Evolutionary conservation across 306 rosid genomes (phyloP).

Genomic region (Lithocarpus polystachyus): DNA sequence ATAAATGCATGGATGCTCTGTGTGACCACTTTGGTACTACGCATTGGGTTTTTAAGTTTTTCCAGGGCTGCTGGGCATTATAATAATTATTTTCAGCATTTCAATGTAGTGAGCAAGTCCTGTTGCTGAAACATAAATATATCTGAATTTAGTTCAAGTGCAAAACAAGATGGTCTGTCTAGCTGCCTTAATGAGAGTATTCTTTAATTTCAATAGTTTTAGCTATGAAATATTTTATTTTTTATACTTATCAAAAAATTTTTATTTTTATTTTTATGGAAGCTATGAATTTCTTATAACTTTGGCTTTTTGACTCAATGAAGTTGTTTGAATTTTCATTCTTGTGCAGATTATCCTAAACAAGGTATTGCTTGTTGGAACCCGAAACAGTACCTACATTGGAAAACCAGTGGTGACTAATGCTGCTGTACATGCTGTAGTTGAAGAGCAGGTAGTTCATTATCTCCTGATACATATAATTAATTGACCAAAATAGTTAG

Average conservation of each 20-base stretch:
- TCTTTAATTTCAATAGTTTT: neutral
- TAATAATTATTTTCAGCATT: neutral
- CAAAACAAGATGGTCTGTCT: neutral
- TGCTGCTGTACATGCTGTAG: constrained; percentile 91
- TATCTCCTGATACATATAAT: neutral
- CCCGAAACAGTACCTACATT: constrained; percentile 68
- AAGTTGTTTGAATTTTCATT: constrained; percentile 8
- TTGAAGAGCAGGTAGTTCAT: constrained; percentile 85
- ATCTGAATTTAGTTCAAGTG: neutral
- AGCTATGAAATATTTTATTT: neutral
- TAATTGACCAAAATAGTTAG: no score
- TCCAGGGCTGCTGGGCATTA: neutral
- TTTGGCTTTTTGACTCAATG: neutral
- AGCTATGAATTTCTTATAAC: neutral
- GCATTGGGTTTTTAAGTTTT: neutral
- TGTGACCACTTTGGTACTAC: neutral
- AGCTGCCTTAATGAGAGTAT: constrained; percentile 7
- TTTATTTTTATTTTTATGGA: no score
- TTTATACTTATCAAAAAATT: no score
- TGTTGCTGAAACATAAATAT: neutral
- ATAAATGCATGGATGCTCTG: neutral
- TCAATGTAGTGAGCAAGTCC: neutral
- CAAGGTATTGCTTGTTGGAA: constrained; percentile 92
- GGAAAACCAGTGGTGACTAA: constrained; percentile 94
- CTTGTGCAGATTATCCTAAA: constrained; percentile 69